Evolutionary conservation across 257 asterid genomes (phyloP).

Genomic region (Solanum peruvianum): DNA sequence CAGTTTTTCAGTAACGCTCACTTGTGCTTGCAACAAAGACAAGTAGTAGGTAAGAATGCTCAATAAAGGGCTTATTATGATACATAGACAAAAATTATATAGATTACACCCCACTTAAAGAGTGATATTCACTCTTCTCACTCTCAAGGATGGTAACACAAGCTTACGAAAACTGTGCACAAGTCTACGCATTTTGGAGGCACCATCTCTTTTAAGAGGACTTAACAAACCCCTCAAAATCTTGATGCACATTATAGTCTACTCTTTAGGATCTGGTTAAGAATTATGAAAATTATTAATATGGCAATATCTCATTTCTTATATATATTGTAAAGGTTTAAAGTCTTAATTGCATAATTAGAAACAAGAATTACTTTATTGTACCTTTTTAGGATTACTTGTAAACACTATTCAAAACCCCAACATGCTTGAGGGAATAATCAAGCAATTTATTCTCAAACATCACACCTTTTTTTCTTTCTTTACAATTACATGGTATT

Average conservation of each 20-base stretch:
- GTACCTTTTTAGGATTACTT: neutral
- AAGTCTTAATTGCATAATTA: neutral
- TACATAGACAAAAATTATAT: neutral
- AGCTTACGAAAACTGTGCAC: neutral
- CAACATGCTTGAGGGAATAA: neutral
- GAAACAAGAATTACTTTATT: neutral
- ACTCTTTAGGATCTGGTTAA: neutral
- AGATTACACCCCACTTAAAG: neutral
- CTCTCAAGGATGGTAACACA: neutral
- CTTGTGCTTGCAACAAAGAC: neutral
- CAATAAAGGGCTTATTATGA: neutral
- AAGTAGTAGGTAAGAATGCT: neutral
- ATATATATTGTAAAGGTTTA: neutral
- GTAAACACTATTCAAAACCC: neutral
- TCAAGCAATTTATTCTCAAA: neutral
- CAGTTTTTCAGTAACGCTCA: neutral
- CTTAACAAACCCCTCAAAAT: neutral
- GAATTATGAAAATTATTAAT: neutral
- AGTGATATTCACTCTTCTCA: neutral
- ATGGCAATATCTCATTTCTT: neutral
- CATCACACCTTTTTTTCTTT: neutral
- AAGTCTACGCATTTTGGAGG: neutral
- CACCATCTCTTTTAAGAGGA: neutral
- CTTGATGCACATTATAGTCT: neutral
- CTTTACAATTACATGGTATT: neutral